These are phyloP conservation scores for Hanseniaspora jakobsenii DNA, from an alignment of 805 yeast genomes.

Conservation along the genomic window DNA sequence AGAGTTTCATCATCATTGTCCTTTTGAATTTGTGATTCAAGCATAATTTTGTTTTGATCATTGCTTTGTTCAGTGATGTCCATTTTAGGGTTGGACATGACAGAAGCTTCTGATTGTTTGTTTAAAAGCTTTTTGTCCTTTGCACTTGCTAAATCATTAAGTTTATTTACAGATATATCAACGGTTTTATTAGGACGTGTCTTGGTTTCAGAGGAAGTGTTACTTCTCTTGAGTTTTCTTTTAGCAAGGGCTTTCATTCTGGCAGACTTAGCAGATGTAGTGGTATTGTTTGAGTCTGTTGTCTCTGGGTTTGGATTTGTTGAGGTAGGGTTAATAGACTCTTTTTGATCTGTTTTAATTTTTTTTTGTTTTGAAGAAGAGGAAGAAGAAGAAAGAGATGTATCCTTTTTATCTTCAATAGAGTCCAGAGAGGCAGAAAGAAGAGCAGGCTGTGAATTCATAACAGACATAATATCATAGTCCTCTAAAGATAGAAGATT, in stretches of 20 bases:
- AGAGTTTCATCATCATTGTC: slow-evolving; percentile 61
- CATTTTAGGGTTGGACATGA: slow-evolving; percentile 31
- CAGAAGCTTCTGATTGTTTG: slow-evolving; percentile 21
- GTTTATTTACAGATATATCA: slow-evolving; percentile 20
- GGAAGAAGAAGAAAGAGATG: no score
- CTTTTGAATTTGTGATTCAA: slow-evolving; percentile 66
- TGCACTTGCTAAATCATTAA: slow-evolving; percentile 21
- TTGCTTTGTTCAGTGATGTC: slow-evolving; percentile 71
- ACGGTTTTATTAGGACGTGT: slow-evolving; percentile 23
- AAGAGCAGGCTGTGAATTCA: slow-evolving; percentile 40
- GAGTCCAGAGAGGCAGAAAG: slow-evolving; percentile 24
- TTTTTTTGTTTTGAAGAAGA: slow-evolving; percentile 19
- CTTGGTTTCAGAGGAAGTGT: slow-evolving; percentile 23
- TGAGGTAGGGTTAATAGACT: slow-evolving; percentile 15
- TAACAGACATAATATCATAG: slow-evolving; percentile 39
- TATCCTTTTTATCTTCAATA: slow-evolving; percentile 17
- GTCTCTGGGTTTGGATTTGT: no score
- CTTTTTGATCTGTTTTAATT: slow-evolving; percentile 15
- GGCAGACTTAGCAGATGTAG: slow-evolving; percentile 34
- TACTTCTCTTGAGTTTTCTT: slow-evolving; percentile 70
- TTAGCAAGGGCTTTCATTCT: slow-evolving; percentile 91
- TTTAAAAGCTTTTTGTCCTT: slow-evolving; percentile 18
- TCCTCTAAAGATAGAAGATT: slow-evolving; percentile 37
- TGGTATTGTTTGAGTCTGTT: slow-evolving; percentile 16
- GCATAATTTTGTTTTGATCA: slow-evolving; percentile 59